These are phyloP conservation scores for Xylariaceae sp. DNA, from an alignment of 2,329 filamentous ascomycete species.

Conservation along the genomic window DNA sequence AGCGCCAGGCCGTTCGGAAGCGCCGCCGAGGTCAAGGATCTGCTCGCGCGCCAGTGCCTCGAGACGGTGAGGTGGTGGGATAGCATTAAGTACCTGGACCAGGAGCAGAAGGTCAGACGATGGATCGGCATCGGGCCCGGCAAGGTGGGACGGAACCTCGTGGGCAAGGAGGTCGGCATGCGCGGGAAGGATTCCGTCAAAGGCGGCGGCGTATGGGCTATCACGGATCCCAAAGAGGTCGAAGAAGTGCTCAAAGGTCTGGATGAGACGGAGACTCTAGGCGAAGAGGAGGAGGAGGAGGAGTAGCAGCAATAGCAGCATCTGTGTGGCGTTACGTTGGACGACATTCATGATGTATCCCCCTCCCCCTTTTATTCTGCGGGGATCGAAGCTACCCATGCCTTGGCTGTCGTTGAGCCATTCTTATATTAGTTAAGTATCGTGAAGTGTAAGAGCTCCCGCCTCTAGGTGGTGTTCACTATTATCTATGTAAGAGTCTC, in stretches of 20 bases:
- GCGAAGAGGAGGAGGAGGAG: conserved; percentile 51
- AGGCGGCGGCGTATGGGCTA: conserved; percentile 90
- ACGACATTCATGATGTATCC: background rate
- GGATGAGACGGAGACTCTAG: conserved; percentile 62
- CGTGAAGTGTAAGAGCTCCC: too few species aligned
- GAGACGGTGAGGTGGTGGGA: conserved; percentile 96
- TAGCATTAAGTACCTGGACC: conserved; percentile 85
- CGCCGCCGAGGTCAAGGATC: conserved; percentile 73
- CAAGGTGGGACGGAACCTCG: conserved; percentile 89
- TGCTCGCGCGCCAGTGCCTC: conserved; percentile 80
- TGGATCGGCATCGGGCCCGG: conserved; percentile 94
- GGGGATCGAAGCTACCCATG: too few species aligned
- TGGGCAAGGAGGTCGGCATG: conserved; percentile 94
- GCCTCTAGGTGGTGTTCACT: too few species aligned
- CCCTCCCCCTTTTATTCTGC: too few species aligned
- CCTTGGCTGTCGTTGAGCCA: too few species aligned
- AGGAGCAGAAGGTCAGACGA: conserved; percentile 76
- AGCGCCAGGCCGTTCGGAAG: conserved; percentile 76
- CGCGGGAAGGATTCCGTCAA: conserved; percentile 75
- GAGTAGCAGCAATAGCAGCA: background rate
- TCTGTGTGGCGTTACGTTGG: conserved; percentile 1
- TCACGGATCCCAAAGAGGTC: conserved; percentile 77
- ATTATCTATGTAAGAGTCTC: too few species aligned
- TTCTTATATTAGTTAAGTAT: too few species aligned
- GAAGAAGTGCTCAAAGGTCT: conserved; percentile 68